A percentile compares a stretch with the other conserved stretches of the same genome.
Evolutionary conservation across 768 basidiomycete genomes (phyloP).

Genomic region (Gelatoporia subvermispora): DNA sequence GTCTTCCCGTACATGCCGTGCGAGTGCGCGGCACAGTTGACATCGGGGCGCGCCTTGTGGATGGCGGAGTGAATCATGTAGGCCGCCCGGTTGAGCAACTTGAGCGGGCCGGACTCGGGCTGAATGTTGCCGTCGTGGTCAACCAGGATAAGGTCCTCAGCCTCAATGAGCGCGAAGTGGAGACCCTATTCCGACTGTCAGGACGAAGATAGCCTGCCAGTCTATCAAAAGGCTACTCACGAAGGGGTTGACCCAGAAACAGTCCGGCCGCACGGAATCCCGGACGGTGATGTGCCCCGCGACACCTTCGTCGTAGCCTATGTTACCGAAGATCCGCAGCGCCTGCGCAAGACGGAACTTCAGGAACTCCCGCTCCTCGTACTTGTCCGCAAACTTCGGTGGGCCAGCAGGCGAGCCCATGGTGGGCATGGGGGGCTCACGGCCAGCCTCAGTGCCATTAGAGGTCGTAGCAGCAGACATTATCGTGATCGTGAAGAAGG

Average conservation of each 20-base stretch:
- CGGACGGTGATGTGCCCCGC: slow-evolving; percentile 50
- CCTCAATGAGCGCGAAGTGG: slow-evolving; percentile 42
- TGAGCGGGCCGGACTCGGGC: slow-evolving; percentile 28
- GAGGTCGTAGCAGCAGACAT: too few relatives aligned
- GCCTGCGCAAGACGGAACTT: slow-evolving; percentile 44
- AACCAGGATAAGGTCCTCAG: slow-evolving; percentile 41
- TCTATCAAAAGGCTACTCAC: slow-evolving; percentile 5
- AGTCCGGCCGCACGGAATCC: slow-evolving; percentile 35
- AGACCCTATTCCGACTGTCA: slow-evolving; percentile 26
- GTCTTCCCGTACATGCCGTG: slow-evolving; percentile 33
- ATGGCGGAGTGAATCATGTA: slow-evolving; percentile 35
- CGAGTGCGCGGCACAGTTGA: slow-evolving; percentile 30
- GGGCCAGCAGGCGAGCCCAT: too few relatives aligned
- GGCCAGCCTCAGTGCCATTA: too few relatives aligned
- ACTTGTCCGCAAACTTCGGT: slow-evolving; percentile 24
- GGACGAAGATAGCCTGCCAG: too few relatives aligned
- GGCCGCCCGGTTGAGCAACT: slow-evolving; percentile 32
- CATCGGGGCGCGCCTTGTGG: slow-evolving; percentile 32
- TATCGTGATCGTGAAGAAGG: too few relatives aligned
- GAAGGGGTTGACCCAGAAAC: slow-evolving; percentile 47
- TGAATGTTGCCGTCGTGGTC: slow-evolving; percentile 33
- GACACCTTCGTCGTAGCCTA: slow-evolving; percentile 42
- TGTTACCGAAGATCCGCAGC: slow-evolving; percentile 39
- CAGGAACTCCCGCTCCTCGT: slow-evolving; percentile 36
- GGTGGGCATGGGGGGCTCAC: too few relatives aligned